phyloP scores from a whole-genome alignment of 164 flowering plant species.

The Taxillus chinensis region DNA sequence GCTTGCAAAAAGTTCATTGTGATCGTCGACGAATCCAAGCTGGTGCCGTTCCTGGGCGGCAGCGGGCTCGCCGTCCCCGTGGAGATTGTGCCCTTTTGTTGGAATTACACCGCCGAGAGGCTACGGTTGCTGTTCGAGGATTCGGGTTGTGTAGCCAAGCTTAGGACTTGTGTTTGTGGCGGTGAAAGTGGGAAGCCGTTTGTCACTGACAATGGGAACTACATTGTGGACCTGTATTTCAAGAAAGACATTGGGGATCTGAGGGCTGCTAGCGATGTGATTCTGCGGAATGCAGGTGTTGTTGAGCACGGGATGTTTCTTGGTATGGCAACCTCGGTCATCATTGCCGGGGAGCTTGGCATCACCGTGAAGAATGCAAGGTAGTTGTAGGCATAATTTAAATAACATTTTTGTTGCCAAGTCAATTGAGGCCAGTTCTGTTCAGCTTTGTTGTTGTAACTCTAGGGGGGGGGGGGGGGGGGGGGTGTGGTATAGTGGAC shows the following conservation, averaged over 20 bases:
- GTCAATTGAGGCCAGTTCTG: neutral
- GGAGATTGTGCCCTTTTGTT: conserved; percentile 73
- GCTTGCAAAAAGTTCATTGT: conserved; percentile 59
- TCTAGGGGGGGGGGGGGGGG: neutral
- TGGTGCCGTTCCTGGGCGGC: conserved; percentile 56
- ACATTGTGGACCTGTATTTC: conserved; percentile 80
- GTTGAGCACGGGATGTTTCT: conserved; percentile 99
- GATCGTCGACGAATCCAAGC: conserved; percentile 72
- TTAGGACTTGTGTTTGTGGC: conserved; percentile 22
- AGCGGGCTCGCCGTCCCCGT: conserved; percentile 86
- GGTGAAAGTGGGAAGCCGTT: conserved; percentile 32
- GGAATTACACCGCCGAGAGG: conserved; percentile 51
- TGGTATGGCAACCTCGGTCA: conserved; percentile 83
- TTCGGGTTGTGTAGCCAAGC: conserved; percentile 61
- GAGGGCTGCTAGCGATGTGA: conserved; percentile 58
- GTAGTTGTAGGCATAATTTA: neutral
- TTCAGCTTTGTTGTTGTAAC: conserved; percentile 7
- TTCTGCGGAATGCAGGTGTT: conserved; percentile 66
- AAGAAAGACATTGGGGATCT: conserved; percentile 62
- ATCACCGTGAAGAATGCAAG: conserved; percentile 35
- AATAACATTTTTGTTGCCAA: neutral
- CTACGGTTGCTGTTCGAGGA: conserved; percentile 46
- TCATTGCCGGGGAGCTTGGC: conserved; percentile 71
- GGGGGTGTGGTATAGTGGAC: too few relatives aligned
- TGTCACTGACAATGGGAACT: conserved; percentile 73